Conservation (phyloP, 2,329 filamentous ascomycete species). For the Hymenoscyphus infarciens region DNA sequence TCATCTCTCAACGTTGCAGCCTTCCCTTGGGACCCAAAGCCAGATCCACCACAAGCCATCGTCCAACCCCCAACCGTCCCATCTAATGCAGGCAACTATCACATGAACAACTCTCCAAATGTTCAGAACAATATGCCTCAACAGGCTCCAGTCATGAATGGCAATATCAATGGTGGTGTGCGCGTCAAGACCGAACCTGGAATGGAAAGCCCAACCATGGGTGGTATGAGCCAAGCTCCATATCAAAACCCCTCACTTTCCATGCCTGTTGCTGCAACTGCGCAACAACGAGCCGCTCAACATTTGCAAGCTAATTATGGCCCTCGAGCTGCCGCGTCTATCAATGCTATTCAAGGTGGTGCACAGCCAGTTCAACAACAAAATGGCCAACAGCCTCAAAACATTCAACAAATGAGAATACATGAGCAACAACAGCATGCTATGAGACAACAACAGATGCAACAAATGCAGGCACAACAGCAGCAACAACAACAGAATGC, state of each 20-base stretch:
- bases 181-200: constrained; percentile 45
- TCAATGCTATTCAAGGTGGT: constrained; percentile 53
- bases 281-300: constrained; percentile 52
- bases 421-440: constrained; percentile 9
- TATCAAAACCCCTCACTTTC: constrained; percentile 31
- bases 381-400: constrained; percentile 23
- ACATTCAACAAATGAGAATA: constrained; percentile 12
- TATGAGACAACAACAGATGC: constrained; percentile 22
- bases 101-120: constrained; percentile 27
- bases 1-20: constrained; percentile 77
- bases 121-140: constrained; percentile 21
- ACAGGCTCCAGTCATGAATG: constrained; percentile 21
- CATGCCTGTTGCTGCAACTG: constrained; percentile 37
- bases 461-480: constrained; percentile 37
- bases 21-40: constrained; percentile 94
- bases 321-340: constrained; percentile 60
- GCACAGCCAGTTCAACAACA: constrained; percentile 31
- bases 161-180: constrained; percentile 29
- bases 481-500: constrained; percentile 10
- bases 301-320: constrained; percentile 60
- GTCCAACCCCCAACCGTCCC: constrained; percentile 33
- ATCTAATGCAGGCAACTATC: constrained; percentile 34
- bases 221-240: constrained; percentile 16
- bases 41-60: constrained; percentile 52
- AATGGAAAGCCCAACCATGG: constrained; percentile 26